These are phyloP conservation scores for Coniochaeta prunicola DNA, from an alignment of 2,329 filamentous ascomycete genomes.

Conservation along the genomic window DNA sequence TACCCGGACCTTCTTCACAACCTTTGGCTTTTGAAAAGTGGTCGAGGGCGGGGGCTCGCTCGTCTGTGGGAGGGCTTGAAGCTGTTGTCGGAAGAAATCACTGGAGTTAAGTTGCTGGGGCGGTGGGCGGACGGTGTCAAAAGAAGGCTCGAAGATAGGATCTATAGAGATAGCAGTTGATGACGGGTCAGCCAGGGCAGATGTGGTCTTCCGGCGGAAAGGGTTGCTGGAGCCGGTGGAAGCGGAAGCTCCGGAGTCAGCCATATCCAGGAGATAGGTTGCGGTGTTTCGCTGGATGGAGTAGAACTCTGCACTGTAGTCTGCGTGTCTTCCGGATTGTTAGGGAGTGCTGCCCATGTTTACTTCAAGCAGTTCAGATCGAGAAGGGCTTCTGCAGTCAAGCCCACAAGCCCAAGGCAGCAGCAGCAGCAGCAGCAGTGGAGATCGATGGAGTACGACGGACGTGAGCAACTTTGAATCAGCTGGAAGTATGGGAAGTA, in stretches of 20 bases:
- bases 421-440: neutral
- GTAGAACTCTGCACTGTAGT: neutral
- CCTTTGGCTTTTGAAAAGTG: constrained; percentile 38
- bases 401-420: neutral
- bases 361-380: neutral
- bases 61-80: constrained; percentile 21
- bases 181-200: constrained; percentile 15
- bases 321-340: neutral
- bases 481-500: no score
- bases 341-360: neutral
- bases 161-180: constrained; percentile 4
- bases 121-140: constrained; percentile 9
- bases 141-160: neutral
- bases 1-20: constrained; percentile 61
- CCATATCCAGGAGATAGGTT: neutral
- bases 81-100: constrained; percentile 21
- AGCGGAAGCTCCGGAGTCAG: constrained; percentile 28
- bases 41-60: constrained; percentile 23
- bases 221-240: constrained; percentile 39
- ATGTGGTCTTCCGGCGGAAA: constrained; percentile 37
- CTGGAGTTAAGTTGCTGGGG: constrained; percentile 20
- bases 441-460: neutral
- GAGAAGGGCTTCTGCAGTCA: neutral
- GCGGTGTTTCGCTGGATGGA: neutral
- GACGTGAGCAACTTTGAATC: no score